A percentile compares a stretch with the other conserved stretches of the same genome.
phyloP scores from a whole-genome alignment of 1,139 yeast species.

The Wickerhamomyces sp. region DNA sequence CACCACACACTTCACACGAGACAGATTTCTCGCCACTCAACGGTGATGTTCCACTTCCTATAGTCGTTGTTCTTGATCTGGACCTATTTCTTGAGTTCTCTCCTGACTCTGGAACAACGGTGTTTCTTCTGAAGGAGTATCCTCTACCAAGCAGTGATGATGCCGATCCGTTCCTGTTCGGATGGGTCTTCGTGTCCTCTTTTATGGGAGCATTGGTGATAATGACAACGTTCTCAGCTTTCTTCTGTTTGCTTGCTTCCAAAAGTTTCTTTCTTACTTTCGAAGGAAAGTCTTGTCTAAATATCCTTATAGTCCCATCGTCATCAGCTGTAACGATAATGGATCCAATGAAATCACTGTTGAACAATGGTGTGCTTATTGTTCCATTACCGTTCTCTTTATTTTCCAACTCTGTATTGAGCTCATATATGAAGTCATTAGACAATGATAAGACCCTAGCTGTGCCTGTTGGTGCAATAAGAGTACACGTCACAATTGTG shows the following conservation, averaged over 20 bases:
- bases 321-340: constrained; percentile 72
- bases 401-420: constrained; percentile 34
- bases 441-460: constrained; percentile 61
- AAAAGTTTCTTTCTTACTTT: constrained; percentile 29
- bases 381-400: not conserved
- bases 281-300: constrained; percentile 71
- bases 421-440: constrained; percentile 73
- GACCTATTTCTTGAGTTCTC: constrained; percentile 2
- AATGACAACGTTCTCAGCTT: constrained; percentile 1
- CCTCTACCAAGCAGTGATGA: constrained; percentile 15
- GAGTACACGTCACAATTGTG: constrained; percentile 66
- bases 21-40: constrained; percentile 9
- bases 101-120: not conserved
- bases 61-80: constrained; percentile 19
- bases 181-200: constrained; percentile 6
- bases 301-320: constrained; percentile 67
- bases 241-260: constrained; percentile 10
- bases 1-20: constrained; percentile 32
- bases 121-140: constrained; percentile 9
- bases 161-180: constrained; percentile 13
- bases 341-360: constrained; percentile 27
- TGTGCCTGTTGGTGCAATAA: constrained; percentile 76
- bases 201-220: constrained; percentile 8
- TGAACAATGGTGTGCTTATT: constrained; percentile 12
- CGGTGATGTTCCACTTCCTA: constrained; percentile 4